A percentile compares a stretch with the other conserved stretches of the same genome.
Evolutionary conservation across 768 basidiomycete species (phyloP).

Genomic region (Lactarius akahatsu): DNA sequence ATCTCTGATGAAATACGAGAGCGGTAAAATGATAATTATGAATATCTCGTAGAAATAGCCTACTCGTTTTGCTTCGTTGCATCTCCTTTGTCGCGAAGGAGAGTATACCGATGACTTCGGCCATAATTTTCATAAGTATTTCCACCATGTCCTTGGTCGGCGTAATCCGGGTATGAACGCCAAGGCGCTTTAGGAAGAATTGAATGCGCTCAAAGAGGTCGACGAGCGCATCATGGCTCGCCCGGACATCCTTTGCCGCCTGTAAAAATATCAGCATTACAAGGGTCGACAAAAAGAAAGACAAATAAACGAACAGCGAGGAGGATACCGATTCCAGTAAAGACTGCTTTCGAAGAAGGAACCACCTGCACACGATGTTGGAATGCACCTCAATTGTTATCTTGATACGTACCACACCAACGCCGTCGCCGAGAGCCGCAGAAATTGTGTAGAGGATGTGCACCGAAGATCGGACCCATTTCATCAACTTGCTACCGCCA

Average conservation of each 20-base stretch:
- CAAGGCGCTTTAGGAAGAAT: neutral
- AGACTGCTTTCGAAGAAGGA: neutral
- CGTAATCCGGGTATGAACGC: neutral
- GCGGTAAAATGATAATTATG: no score
- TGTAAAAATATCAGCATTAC: neutral
- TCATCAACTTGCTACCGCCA: neutral
- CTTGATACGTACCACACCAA: neutral
- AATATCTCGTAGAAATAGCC: neutral
- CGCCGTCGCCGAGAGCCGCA: neutral
- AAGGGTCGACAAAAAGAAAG: neutral
- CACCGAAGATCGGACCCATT: neutral
- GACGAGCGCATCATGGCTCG: neutral
- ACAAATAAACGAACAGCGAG: neutral
- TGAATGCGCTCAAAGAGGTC: neutral
- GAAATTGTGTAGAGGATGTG: neutral
- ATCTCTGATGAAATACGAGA: neutral
- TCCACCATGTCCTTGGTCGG: neutral
- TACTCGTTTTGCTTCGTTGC: neutral
- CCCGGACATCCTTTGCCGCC: neutral
- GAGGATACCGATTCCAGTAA: neutral
- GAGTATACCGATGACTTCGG: neutral
- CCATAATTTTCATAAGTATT: neutral
- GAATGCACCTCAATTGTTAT: neutral
- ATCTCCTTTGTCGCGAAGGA: neutral
- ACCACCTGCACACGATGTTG: neutral